Base-by-base conservation (phyloP, 371 early-diverging fungal genomes). In the Batrachochytrium dendrobatidis region DNA sequence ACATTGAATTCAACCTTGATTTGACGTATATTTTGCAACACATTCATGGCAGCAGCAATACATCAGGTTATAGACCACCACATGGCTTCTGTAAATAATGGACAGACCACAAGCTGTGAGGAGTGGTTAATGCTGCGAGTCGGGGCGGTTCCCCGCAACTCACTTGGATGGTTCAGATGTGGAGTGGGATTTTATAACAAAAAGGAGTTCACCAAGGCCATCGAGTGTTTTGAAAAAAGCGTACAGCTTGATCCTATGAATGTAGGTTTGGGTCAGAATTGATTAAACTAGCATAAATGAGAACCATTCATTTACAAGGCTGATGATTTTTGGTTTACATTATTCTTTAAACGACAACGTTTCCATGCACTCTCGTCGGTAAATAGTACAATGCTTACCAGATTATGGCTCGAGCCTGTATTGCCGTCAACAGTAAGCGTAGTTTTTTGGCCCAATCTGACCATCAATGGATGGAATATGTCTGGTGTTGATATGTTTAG, bases 131-230 rank as follows among this genome's bases (percentile, higher is more conserved):
- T 80, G 53, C 69, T 76, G 5, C 69, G 80, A 8, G 70, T 80
- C 44, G 80, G 80, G 17, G 61, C 72, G 0, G 52, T 73, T 7
- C 80, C 80, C 7, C 60, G 75, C 28, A 80, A 76, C 60, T 80
- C 80, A 18, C 66, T 80, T 17, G 80, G 80, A 2, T 80, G 80
- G 80, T 80, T 80, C 55, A 57, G 80, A 3, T 74, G 72, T 58
- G 80, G 80, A 25, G 75, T 80, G 30, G 80, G 76, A 0, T 80
- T 80, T 60, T 80, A 77, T 64, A 80, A 80, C 66, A 80, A 80
- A 59, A 75, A 77, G 61, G 80, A 80, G 48, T 80, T 60, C 57
- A 63, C 74, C 28, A 71, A 74, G 44, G 60, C 75, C 12, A 80
- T 80, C 45, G 76, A 80, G 60, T 80, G 77, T 55, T 76, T 80